A percentile compares a stretch with the other conserved stretches of the same genome.
Conservation (phyloP, 192 early-diverging fungal genomes). For the Linnemannia hyalina region DNA sequence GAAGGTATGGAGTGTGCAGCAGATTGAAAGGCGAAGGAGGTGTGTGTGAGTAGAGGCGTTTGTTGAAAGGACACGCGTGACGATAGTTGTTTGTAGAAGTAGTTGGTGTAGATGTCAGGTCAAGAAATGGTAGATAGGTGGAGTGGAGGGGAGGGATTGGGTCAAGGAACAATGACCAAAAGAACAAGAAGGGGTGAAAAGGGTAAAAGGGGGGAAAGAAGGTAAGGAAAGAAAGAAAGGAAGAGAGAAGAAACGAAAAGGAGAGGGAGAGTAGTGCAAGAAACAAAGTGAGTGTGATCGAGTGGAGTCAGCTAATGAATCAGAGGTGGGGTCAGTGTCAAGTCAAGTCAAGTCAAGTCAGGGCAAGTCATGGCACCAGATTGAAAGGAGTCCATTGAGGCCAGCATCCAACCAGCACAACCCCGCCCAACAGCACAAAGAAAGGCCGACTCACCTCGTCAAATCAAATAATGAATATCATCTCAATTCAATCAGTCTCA, state of each 20-base stretch:
- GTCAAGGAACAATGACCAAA: neutral
- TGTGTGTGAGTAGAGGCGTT: neutral
- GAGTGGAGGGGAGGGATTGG: neutral
- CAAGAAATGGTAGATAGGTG: neutral
- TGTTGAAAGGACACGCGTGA: neutral
- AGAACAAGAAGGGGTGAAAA: neutral
- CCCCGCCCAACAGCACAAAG: neutral
- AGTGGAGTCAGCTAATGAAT: neutral
- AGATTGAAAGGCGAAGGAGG: too few species aligned
- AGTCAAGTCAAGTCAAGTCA: neutral
- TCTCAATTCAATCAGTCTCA: neutral
- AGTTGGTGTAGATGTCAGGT: neutral
- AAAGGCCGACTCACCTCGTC: neutral
- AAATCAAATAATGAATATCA: neutral
- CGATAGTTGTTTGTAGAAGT: neutral
- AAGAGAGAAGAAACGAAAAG: constrained; percentile 1
- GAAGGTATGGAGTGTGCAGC: too few species aligned
- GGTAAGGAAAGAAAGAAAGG: neutral
- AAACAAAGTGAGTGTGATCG: neutral
- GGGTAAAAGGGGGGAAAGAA: neutral
- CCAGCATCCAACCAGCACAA: neutral
- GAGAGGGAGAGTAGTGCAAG: neutral
- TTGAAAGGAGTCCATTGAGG: neutral
- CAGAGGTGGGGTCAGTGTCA: neutral
- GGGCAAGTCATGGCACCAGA: neutral